These are phyloP conservation scores for Arabidopsis lyrata DNA, from an alignment of 441 rosid species.

Conservation along the genomic window DNA sequence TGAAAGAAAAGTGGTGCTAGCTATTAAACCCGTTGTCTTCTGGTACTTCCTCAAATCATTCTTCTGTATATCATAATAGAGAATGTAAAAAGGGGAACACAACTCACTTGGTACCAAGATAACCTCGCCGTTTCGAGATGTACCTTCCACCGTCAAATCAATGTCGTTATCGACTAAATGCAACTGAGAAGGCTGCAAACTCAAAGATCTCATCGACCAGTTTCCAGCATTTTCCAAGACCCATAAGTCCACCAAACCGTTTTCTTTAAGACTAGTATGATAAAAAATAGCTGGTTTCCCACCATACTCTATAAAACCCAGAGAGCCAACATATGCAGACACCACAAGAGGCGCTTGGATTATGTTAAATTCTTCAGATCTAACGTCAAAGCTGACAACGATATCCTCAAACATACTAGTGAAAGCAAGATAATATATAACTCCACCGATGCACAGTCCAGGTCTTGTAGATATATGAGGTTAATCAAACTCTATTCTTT, in stretches of 20 bases:
- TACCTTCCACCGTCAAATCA: background rate
- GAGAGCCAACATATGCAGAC: background rate
- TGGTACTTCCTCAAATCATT: conserved; percentile 19
- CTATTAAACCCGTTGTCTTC: background rate
- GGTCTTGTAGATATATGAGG: background rate
- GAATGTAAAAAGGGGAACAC: background rate
- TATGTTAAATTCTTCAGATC: background rate
- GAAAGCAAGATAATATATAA: background rate
- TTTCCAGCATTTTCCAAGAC: conserved; percentile 4
- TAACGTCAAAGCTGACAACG: background rate
- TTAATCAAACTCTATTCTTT: background rate
- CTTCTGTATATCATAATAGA: background rate
- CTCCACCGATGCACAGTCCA: background rate
- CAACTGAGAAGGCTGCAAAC: background rate
- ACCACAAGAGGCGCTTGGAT: background rate
- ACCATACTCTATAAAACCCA: background rate
- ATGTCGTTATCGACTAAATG: background rate
- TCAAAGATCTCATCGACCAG: background rate
- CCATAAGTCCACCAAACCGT: background rate
- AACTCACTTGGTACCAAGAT: background rate
- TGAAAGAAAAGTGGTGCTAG: background rate
- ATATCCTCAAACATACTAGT: background rate
- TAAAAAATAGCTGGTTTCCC: conserved; percentile 13
- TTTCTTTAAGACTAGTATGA: background rate
- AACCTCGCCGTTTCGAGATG: background rate